A percentile compares a stretch with the other conserved stretches of the same genome.
Evolutionary conservation across 2,329 filamentous ascomycete species (phyloP).

Genomic region (Huntiella moniliformis): DNA sequence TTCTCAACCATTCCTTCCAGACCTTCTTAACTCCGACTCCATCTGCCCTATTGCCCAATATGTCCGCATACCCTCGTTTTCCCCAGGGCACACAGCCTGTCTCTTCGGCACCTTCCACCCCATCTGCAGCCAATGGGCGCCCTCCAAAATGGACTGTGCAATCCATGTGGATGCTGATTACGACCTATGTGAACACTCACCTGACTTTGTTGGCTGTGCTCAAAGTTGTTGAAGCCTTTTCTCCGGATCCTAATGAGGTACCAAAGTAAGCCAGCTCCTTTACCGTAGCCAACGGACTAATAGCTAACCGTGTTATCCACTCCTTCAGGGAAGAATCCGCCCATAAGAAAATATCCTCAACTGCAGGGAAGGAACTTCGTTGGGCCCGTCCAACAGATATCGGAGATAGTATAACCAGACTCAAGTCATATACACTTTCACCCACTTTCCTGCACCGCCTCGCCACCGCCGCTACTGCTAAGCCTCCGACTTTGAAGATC

Average conservation of each 20-base stretch:
- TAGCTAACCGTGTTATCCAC: not conserved
- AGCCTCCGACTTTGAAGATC: not conserved
- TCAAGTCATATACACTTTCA: constrained; percentile 10
- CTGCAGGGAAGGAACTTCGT: constrained; percentile 39
- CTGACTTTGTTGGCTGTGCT: constrained; percentile 22
- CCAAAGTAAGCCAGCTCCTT: constrained; percentile 9
- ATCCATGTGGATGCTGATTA: constrained; percentile 32
- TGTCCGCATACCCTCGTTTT: not conserved
- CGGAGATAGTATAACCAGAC: constrained; percentile 1
- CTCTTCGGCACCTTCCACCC: constrained; percentile 12
- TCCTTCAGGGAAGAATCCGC: constrained; percentile 32
- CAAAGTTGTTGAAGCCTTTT: constrained; percentile 10
- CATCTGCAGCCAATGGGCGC: constrained; percentile 24
- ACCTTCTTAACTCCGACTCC: not conserved
- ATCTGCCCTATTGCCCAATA: not conserved
- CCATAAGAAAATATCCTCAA: constrained; percentile 36
- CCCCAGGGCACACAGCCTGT: not conserved
- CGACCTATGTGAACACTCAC: constrained; percentile 38
- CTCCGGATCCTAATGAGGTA: constrained; percentile 8
- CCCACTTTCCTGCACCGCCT: constrained; percentile 6
- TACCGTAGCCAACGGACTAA: not conserved
- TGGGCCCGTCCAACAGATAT: constrained; percentile 19
- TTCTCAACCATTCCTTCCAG: not conserved
- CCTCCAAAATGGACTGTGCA: constrained; percentile 37
- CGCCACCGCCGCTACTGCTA: not conserved